These are phyloP conservation scores for Exophiala spinifera DNA, from an alignment of 2,329 filamentous ascomycete species.

Conservation along the genomic window DNA sequence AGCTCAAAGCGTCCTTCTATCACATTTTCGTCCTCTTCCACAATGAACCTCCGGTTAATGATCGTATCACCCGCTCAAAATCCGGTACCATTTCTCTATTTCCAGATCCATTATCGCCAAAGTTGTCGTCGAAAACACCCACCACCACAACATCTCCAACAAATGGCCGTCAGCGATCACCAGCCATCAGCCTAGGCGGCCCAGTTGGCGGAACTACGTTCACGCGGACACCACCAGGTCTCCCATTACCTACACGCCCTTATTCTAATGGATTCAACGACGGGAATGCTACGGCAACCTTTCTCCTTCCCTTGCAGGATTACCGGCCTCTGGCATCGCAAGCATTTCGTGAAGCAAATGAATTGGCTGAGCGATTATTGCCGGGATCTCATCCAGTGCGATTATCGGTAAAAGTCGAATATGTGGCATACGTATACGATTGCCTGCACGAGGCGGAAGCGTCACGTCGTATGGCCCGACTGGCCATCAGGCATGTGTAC, in stretches of 20 bases:
- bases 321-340: slow-evolving; percentile 74
- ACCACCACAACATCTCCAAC: slow-evolving; percentile 44
- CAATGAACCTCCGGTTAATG: slow-evolving; percentile 76
- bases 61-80: slow-evolving; percentile 35
- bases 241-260: slow-evolving; percentile 16
- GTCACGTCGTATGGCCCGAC: slow-evolving; percentile 72
- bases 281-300: slow-evolving; percentile 57
- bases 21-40: slow-evolving; percentile 97
- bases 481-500: slow-evolving; percentile 86
- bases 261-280: slow-evolving; percentile 15
- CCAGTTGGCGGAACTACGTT: slow-evolving; percentile 49
- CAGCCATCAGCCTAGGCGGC: slow-evolving; percentile 54
- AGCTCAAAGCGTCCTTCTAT: slow-evolving; percentile 89
- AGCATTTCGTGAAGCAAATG: slow-evolving; percentile 75
- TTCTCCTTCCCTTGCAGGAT: slow-evolving; percentile 74
- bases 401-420: slow-evolving; percentile 86
- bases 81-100: slow-evolving; percentile 25
- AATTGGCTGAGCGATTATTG: slow-evolving; percentile 70
- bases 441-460: slow-evolving; percentile 78
- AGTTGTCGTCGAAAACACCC: slow-evolving; percentile 12
- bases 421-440: slow-evolving; percentile 89
- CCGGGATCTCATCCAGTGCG: slow-evolving; percentile 87
- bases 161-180: slow-evolving; percentile 43
- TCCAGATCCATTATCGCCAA: slow-evolving; percentile 28
- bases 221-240: slow-evolving; percentile 34